phyloP scores from a whole-genome alignment of 2,329 filamentous ascomycete species.

The Penicillium sp. region DNA sequence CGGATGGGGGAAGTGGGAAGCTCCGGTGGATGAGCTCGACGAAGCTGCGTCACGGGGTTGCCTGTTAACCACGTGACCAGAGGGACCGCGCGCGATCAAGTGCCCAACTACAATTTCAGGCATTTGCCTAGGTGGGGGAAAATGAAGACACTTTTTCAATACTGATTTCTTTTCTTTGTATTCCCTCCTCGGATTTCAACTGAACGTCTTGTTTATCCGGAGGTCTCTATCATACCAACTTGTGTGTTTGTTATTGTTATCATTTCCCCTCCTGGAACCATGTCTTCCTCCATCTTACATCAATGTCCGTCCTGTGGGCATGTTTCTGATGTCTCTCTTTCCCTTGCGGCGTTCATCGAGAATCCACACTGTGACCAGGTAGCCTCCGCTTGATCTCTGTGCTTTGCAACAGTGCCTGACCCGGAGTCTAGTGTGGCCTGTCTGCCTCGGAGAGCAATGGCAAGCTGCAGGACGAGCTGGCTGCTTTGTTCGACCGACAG shows the following conservation, averaged over 20 bases:
- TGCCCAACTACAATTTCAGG: slow-evolving; percentile 20
- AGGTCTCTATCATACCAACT: neutral
- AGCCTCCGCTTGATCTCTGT: slow-evolving; percentile 24
- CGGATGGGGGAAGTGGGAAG: slow-evolving; percentile 9
- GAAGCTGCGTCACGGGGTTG: slow-evolving; percentile 35
- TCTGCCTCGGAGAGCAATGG: slow-evolving; percentile 47
- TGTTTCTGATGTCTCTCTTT: slow-evolving; percentile 36
- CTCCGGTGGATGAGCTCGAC: slow-evolving; percentile 14
- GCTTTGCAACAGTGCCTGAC: slow-evolving; percentile 20
- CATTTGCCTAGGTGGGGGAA: slow-evolving; percentile 10
- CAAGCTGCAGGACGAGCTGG: slow-evolving; percentile 77
- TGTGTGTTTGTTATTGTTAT: neutral
- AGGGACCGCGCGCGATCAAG: neutral
- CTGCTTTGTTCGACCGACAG: slow-evolving; percentile 73
- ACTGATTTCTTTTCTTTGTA: neutral
- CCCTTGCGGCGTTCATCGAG: slow-evolving; percentile 37
- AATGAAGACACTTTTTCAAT: neutral
- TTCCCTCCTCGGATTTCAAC: neutral
- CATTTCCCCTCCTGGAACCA: slow-evolving; percentile 14
- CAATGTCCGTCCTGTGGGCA: slow-evolving; percentile 41
- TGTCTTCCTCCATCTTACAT: slow-evolving; percentile 40
- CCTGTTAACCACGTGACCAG: slow-evolving; percentile 10
- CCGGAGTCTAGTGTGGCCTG: slow-evolving; percentile 39
- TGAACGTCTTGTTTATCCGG: neutral
- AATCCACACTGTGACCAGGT: slow-evolving; percentile 44